These are phyloP conservation scores for Phytophthora fragariae DNA, from an alignment of 352 stramenopile species.

Conservation along the genomic window DNA sequence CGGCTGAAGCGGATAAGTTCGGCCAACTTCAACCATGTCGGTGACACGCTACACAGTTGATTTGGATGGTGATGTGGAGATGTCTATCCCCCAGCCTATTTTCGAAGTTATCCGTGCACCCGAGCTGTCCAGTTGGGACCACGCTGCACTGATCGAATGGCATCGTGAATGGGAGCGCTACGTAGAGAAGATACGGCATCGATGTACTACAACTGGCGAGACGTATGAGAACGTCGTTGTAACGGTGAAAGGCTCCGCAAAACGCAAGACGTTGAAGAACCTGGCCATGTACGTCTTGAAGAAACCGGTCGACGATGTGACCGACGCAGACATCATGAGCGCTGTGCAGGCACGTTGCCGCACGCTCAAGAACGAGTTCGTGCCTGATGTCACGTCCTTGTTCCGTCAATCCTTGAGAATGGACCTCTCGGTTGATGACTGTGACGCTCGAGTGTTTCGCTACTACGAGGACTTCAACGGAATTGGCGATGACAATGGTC, in stretches of 20 bases:
- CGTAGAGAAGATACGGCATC: constrained; percentile 11
- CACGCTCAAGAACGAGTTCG: not conserved
- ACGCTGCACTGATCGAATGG: constrained; percentile 9
- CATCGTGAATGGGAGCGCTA: not conserved
- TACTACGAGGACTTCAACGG: constrained; percentile 15
- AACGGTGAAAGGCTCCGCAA: constrained; percentile 16
- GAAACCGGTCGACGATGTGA: constrained; percentile 4
- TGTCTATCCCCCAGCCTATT: not conserved
- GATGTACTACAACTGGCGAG: constrained; percentile 14
- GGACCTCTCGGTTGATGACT: constrained; percentile 15
- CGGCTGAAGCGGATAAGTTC: not conserved
- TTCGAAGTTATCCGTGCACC: not conserved
- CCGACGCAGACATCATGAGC: constrained; percentile 10
- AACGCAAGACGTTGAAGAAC: constrained; percentile 7
- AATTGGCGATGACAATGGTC: constrained; percentile 7
- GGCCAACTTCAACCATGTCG: not conserved
- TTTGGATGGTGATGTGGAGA: not conserved
- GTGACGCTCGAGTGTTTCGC: constrained; percentile 9
- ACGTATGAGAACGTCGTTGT: constrained; percentile 19
- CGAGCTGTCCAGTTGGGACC: not conserved
- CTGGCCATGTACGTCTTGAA: constrained; percentile 16
- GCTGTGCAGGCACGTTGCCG: constrained; percentile 1
- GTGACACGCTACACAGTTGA: not conserved
- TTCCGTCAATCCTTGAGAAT: constrained; percentile 10
- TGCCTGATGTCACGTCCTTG: constrained; percentile 17